Base-by-base conservation (phyloP, 805 yeast genomes). In the Osmozyma mogii region DNA sequence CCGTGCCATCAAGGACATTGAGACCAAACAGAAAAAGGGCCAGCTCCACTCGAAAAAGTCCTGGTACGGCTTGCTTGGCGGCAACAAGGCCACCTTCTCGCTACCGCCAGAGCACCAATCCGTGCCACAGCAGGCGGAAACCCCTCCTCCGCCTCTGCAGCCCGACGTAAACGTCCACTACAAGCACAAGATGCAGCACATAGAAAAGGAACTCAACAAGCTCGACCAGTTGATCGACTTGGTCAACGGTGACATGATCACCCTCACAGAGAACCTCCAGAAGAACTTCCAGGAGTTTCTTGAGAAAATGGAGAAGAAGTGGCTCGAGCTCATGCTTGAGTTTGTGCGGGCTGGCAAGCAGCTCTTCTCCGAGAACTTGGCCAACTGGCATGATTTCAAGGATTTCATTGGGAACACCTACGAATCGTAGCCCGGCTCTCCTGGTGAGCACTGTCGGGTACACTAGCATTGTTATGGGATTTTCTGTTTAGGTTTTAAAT, bases 151-250 rank as follows among this genome's bases (percentile, higher is more conserved):
- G 21, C 10, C 10, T 18, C 8, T 10, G 10, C 21, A 8, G 8
- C 21, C 28, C 9, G 32, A 34, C n/a, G 18, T 24, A 12, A 30
- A 30, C 17, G 17, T 27, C 29, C 58, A 48, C 26, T 44, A 40
- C 29, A 54, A 52, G 36, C 44, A 46, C 29, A 56, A 55, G 24
- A 45, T 56, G 13, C 49, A 47, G 28, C 58, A 57, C 20, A 49
- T 63, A 10, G 64, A 64, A 30, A 56, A 53, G 44, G 73, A 66
- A 32, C 43, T 66, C 17, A 40, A 41, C 24, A 70, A 70, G 38
- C 53, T 71, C 23, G 61, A 66, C 25, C 75, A 72, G 30, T 60
- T 74, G 29, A 66, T 68, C 15, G 58, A 56, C 10, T 49, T 65
- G 11, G 49, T 67, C 21, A 52, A 60, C 33, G 46, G 44, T 9